Percentiles rank a stretch among this genome's conserved stretches.
These are phyloP conservation scores for Boletus subparvulus DNA, from an alignment of 768 basidiomycete species.

Conservation along the genomic window DNA sequence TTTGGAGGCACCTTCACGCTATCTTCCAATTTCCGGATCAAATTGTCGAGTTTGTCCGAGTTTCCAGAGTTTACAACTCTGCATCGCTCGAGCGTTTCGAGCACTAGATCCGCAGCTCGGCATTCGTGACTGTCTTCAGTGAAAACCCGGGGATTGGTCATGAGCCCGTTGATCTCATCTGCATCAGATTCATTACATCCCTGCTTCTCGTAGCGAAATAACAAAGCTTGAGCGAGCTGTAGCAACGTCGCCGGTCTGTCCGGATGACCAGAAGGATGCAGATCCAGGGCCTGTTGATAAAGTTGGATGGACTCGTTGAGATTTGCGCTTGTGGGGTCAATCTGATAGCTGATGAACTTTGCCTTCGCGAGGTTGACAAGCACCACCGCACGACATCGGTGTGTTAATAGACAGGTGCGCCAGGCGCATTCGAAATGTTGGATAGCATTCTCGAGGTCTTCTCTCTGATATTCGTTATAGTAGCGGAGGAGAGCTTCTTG, in stretches of 20 bases:
- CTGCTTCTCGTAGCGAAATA: not conserved
- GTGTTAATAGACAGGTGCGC: not conserved
- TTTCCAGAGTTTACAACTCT: not conserved
- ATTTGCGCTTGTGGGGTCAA: not conserved
- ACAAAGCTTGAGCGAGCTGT: not conserved
- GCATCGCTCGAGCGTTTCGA: not conserved
- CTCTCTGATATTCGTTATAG: not conserved
- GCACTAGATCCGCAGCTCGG: not conserved
- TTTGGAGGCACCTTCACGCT: not conserved
- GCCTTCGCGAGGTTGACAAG: not conserved
- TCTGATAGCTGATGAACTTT: not conserved
- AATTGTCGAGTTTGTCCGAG: not conserved
- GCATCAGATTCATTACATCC: not conserved
- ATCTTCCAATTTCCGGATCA: not conserved
- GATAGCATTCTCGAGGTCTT: not conserved
- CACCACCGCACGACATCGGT: not conserved
- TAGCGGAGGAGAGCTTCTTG: constrained; percentile 1
- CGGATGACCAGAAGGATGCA: not conserved
- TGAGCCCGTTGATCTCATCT: not conserved
- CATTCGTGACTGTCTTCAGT: not conserved
- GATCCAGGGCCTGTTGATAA: not conserved
- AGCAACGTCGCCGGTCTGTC: not conserved
- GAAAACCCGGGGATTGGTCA: not conserved
- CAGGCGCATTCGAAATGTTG: not conserved
- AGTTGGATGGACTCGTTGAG: not conserved